These are phyloP conservation scores for Hypomontagnella monticulosa DNA, from an alignment of 495 filamentous ascomycete species.

Conservation along the genomic window DNA sequence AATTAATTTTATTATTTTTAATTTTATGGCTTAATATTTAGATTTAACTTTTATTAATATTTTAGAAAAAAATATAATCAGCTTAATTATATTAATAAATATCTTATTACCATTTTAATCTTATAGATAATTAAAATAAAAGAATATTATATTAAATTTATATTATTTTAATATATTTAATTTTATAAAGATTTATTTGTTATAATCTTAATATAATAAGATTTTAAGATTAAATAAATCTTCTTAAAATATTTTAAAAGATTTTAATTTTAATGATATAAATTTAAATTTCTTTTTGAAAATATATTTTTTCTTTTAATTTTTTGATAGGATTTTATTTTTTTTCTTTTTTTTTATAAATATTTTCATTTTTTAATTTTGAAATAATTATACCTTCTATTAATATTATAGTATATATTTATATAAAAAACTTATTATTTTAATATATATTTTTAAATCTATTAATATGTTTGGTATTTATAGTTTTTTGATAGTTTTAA, in stretches of 20 bases:
- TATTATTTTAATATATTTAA: neutral
- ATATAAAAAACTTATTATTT: too few relatives aligned
- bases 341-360: too few relatives aligned
- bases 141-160: neutral
- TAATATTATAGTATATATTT: too few relatives aligned
- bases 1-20: too few relatives aligned
- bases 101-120: neutral
- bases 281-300: neutral
- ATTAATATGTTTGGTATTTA: too few relatives aligned
- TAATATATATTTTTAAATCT: too few relatives aligned
- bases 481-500: too few relatives aligned
- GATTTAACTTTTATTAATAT: too few relatives aligned
- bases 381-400: too few relatives aligned
- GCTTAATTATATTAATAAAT: neutral
- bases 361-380: too few relatives aligned
- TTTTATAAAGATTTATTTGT: neutral
- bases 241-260: neutral
- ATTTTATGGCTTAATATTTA: too few relatives aligned
- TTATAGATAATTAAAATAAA: neutral
- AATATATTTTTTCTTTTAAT: neutral
- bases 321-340: too few relatives aligned
- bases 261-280: neutral
- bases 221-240: neutral
- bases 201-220: neutral
- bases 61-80: neutral